phyloP scores from a whole-genome alignment of 202 grass and related monocot species.

The Cymbopogon flexuosus region DNA sequence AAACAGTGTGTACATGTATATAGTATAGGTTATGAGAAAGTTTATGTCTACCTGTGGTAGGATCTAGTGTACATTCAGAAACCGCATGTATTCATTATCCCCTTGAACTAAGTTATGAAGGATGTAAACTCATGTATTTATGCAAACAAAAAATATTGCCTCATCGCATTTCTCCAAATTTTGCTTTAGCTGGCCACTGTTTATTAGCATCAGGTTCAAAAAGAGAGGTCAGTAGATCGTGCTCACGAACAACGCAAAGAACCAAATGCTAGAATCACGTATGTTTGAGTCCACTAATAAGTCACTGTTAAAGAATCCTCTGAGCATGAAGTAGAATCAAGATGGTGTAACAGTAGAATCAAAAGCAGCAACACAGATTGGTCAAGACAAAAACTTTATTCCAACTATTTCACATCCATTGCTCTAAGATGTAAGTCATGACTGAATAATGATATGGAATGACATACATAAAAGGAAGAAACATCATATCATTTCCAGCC shows the following conservation, averaged over 20 bases:
- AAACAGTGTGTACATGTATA: slow-evolving; percentile 15
- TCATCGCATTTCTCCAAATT: background rate
- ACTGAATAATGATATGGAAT: slow-evolving; percentile 8
- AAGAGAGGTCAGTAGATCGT: slow-evolving; percentile 14
- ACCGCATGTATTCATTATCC: slow-evolving; percentile 19
- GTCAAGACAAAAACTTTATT: slow-evolving; percentile 10
- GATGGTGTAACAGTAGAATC: slow-evolving; percentile 10
- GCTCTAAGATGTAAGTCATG: slow-evolving; percentile 2
- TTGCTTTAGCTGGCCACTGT: background rate
- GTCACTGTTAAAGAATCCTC: slow-evolving; percentile 23
- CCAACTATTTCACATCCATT: background rate
- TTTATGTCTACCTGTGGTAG: slow-evolving; percentile 10
- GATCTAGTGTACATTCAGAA: slow-evolving; percentile 37
- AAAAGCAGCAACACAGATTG: slow-evolving; percentile 23
- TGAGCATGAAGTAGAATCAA: background rate
- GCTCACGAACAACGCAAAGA: slow-evolving; percentile 32
- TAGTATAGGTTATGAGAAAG: slow-evolving; percentile 38
- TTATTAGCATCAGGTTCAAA: slow-evolving; percentile 2
- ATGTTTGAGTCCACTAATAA: slow-evolving; percentile 28
- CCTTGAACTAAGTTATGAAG: slow-evolving; percentile 5
- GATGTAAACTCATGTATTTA: slow-evolving; percentile 28
- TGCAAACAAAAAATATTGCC: slow-evolving; percentile 11
- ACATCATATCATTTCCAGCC: slow-evolving; percentile 12
- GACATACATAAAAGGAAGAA: background rate
- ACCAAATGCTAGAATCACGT: slow-evolving; percentile 32